phyloP scores from a whole-genome alignment of 352 stramenopile genomes.

The Phytopythium mirpurense region DNA sequence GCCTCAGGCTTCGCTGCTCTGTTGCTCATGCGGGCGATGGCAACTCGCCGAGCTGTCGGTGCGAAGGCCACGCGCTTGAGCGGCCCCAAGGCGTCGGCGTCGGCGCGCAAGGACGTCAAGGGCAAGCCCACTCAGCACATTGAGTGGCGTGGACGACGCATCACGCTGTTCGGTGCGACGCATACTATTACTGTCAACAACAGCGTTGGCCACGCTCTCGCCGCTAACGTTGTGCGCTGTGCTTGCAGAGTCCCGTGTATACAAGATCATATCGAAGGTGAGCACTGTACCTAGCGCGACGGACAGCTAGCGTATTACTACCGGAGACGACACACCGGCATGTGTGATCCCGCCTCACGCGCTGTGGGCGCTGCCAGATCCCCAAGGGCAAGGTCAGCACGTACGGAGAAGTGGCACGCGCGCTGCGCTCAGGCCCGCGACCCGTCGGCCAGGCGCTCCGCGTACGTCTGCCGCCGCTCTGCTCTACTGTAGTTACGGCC shows the following conservation, averaged over 20 bases:
- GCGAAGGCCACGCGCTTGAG: conserved; percentile 4
- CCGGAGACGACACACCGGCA: no score
- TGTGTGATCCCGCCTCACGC: no score
- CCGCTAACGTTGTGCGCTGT: not conserved
- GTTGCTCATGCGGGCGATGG: not conserved
- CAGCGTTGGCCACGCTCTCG: no score
- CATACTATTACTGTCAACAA: no score
- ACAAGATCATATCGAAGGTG: conserved; percentile 76
- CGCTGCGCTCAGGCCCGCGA: conserved; percentile 55
- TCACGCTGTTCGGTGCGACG: conserved; percentile 69
- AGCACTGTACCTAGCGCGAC: not conserved
- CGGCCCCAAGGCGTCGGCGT: conserved; percentile 16
- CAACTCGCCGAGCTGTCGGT: not conserved
- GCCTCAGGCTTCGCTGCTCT: no score
- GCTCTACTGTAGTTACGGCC: no score
- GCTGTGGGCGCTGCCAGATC: conserved; percentile 32
- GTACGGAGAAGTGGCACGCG: conserved; percentile 62
- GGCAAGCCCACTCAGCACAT: conserved; percentile 44
- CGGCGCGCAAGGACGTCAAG: conserved; percentile 9
- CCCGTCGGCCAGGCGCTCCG: conserved; percentile 76
- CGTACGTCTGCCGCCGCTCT: conserved; percentile 7
- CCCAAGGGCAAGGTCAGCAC: conserved; percentile 74
- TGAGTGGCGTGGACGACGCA: conserved; percentile 61
- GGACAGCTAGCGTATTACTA: no score
- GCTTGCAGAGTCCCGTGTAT: conserved; percentile 61